Evolutionary conservation across 352 stramenopile genomes (phyloP).

Genomic region (Phytophthora brassicae): DNA sequence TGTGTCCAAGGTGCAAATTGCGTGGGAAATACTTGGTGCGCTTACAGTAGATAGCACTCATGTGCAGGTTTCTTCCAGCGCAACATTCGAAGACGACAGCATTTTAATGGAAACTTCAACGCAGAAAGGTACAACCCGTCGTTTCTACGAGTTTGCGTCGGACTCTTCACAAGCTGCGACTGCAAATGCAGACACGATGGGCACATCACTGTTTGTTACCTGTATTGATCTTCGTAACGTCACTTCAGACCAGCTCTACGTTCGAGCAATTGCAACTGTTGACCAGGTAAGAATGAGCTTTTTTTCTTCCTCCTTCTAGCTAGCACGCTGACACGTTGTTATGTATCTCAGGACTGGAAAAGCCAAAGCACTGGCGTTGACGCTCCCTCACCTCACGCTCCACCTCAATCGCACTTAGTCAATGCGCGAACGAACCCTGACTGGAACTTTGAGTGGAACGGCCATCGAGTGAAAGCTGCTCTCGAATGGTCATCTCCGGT

Average conservation of each 20-base stretch:
- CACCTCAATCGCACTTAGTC: constrained; percentile 80
- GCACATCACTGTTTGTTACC: constrained; percentile 69
- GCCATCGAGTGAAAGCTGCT: constrained; percentile 53
- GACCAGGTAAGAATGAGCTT: constrained; percentile 50
- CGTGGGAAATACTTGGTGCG: constrained; percentile 79
- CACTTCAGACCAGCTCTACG: constrained; percentile 50
- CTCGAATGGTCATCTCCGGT: constrained; percentile 73
- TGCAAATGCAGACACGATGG: constrained; percentile 50
- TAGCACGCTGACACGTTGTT: neutral
- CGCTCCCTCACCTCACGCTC: constrained; percentile 55
- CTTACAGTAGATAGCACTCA: constrained; percentile 76
- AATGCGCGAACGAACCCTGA: constrained; percentile 75
- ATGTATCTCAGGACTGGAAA: constrained; percentile 56
- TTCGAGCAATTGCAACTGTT: constrained; percentile 67
- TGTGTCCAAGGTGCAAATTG: constrained; percentile 58
- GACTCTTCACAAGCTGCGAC: constrained; percentile 32
- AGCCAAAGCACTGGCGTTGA: constrained; percentile 50
- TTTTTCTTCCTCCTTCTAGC: neutral
- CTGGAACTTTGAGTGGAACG: constrained; percentile 72
- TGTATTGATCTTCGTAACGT: constrained; percentile 55
- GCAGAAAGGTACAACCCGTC: constrained; percentile 55
- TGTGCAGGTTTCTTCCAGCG: constrained; percentile 59
- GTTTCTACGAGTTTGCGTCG: constrained; percentile 60
- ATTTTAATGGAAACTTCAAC: constrained; percentile 51
- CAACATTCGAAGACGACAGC: constrained; percentile 41